A percentile compares a stretch with the other conserved stretches of the same genome.
phyloP scores from a whole-genome alignment of 768 basidiomycete genomes.

The Hortiboletus campestris region DNA sequence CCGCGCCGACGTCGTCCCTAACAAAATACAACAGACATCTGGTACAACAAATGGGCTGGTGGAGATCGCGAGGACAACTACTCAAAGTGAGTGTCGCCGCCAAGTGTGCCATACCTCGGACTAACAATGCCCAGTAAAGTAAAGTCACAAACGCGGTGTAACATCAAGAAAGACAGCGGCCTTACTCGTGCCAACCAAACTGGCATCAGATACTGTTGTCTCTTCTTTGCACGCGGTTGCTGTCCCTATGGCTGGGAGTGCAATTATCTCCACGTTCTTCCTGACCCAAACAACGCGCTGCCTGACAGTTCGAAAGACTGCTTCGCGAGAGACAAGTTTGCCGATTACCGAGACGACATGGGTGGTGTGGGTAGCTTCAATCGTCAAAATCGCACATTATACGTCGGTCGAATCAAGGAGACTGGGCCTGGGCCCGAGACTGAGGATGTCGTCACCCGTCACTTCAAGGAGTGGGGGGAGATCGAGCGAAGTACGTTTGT shows the following conservation, averaged over 20 bases:
- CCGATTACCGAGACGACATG: conserved; percentile 99
- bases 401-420: conserved; percentile 93
- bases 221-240: conserved; percentile 95
- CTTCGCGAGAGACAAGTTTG: conserved; percentile 94
- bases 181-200: conserved; percentile 94
- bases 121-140: conserved; percentile 60
- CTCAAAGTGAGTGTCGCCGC: conserved; percentile 66
- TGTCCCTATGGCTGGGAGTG: conserved; percentile 99
- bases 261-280: conserved; percentile 90
- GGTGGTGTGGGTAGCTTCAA: conserved; percentile 98
- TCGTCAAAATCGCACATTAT: conserved; percentile 90
- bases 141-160: conserved; percentile 91
- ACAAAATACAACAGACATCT: conserved; percentile 62
- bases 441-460: conserved; percentile 84
- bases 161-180: conserved; percentile 84
- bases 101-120: not conserved
- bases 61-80: conserved; percentile 96
- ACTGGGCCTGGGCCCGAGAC: conserved; percentile 86
- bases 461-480: conserved; percentile 95
- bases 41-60: conserved; percentile 99
- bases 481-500: conserved; percentile 79
- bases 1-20: conserved; percentile 1
- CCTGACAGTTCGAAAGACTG: conserved; percentile 96
- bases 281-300: conserved; percentile 61
- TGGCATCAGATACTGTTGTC: conserved; percentile 88